Evolutionary conservation across 2,329 filamentous ascomycete species (phyloP).

Genomic region (Aspergillus texensis): DNA sequence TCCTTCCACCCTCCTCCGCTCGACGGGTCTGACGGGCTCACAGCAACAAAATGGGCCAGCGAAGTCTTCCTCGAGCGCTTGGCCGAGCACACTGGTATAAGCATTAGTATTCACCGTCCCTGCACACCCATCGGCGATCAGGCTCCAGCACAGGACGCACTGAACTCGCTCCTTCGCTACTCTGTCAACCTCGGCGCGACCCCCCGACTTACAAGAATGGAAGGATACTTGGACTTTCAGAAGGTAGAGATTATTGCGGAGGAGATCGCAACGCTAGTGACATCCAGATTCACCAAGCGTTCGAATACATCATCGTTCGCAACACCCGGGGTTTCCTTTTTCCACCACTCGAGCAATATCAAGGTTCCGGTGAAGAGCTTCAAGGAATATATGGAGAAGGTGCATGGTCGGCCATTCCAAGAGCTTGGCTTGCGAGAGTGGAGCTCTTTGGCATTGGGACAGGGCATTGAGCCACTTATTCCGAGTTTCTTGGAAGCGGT

Average conservation of each 20-base stretch:
- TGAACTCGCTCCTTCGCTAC: constrained; percentile 7
- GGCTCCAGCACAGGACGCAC: constrained; percentile 2
- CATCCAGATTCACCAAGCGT: not conserved
- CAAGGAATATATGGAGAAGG: not conserved
- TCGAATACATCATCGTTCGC: not conserved
- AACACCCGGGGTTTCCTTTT: not conserved
- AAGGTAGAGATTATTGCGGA: constrained; percentile 5
- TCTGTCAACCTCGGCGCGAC: not conserved
- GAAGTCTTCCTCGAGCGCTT: constrained; percentile 9
- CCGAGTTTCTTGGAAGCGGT: constrained; percentile 6
- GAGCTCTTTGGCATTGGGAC: not conserved
- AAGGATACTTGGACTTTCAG: constrained; percentile 9
- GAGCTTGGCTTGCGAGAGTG: constrained; percentile 1
- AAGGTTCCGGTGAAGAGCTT: constrained; percentile 1
- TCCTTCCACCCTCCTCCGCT: not conserved
- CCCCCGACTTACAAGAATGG: not conserved
- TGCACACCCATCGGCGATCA: constrained; percentile 9
- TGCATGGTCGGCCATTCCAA: not conserved
- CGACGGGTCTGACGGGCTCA: not conserved
- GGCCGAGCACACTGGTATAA: not conserved
- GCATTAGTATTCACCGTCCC: constrained; percentile 3
- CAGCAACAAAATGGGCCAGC: not conserved
- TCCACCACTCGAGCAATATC: not conserved
- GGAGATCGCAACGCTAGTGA: not conserved
- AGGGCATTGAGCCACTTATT: constrained; percentile 6